Base-by-base conservation (phyloP, 768 basidiomycete species). In the Mycena latifolia region DNA sequence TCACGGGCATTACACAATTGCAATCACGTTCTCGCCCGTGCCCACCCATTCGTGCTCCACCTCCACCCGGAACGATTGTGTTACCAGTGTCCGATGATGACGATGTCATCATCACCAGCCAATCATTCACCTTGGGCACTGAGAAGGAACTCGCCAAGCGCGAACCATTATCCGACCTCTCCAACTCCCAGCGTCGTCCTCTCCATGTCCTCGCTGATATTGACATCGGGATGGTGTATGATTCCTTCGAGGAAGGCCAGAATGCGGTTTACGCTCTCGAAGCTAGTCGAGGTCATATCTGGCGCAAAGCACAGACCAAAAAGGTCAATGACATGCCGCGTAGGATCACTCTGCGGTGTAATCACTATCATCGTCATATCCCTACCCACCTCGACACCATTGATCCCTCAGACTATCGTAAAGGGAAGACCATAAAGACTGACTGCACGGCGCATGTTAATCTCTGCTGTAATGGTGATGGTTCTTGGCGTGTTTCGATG, bases 251-350 rank as follows among this genome's bases (percentile, higher is more conserved):
- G 5, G 66, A 64, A 8, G 72, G 65, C 3, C 53, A 57, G 10
- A 47, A 41, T 1, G 70, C 52, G 33, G n/a, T 74, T 1, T 69
- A 63, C 20, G 52, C 29, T 2, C 56, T 48, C 7, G 66, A 75
- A 43, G 48, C 61, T 14, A 7, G 31, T 22, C 71, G 63, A 0
- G 74, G 74, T 0, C 68, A 72, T 45, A 47, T 61, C 15, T 76
- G 73, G 73, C 52, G 45, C 0, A 64, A 46, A 9, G 68, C 51
- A 2, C 73, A 76, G 55, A 65, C 48, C 0, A 73, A 71, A 43
- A 29, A 43, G 14, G 35, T 50, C 31, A 50, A 31, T 22, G 47
- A 62, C 33, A 57, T 48, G 8, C 18, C 57, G 11, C 60, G 54
- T 35, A 58, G 61, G 18, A 18, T 71, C 41, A 43, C 41, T n/a